phyloP scores from a whole-genome alignment of 2,329 filamentous ascomycete genomes.

The Aaosphaeria arxii region DNA sequence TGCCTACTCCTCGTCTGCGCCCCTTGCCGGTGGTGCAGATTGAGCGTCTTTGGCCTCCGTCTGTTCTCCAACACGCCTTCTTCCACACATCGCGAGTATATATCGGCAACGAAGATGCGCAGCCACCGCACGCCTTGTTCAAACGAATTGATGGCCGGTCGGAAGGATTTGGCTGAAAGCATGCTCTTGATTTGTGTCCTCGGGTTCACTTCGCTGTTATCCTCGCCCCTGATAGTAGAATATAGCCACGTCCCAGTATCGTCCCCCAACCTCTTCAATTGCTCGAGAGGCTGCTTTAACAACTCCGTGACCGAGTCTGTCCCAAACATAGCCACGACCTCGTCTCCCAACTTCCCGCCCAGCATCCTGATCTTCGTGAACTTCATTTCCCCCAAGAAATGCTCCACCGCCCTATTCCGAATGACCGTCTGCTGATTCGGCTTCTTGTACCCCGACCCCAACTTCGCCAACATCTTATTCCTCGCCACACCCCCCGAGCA shows the following conservation, averaged over 20 bases:
- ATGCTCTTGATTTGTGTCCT: constrained; percentile 95
- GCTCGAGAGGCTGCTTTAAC: constrained; percentile 67
- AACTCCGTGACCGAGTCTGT: constrained; percentile 79
- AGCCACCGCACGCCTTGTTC: constrained; percentile 85
- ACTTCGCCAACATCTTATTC: constrained; percentile 94
- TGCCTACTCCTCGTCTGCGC: constrained; percentile 73
- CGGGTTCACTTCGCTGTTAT: constrained; percentile 83
- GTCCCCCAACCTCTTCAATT: constrained; percentile 74
- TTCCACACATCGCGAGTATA: constrained; percentile 83
- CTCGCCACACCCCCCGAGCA: constrained; percentile 85
- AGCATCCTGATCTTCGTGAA: constrained; percentile 93
- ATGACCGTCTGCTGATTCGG: constrained; percentile 95
- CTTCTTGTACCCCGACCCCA: constrained; percentile 89
- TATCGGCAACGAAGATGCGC: constrained; percentile 86
- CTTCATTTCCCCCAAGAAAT: constrained; percentile 81
- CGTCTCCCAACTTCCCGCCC: constrained; percentile 91
- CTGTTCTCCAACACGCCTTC: constrained; percentile 87
- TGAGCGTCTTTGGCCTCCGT: constrained; percentile 80
- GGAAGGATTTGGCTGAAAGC: constrained; percentile 94
- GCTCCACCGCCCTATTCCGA: constrained; percentile 73
- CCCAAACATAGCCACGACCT: constrained; percentile 75
- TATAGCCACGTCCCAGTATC: constrained; percentile 86
- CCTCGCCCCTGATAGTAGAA: constrained; percentile 78
- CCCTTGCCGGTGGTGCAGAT: constrained; percentile 75
- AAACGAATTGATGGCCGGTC: constrained; percentile 72